Evolutionary conservation across 1,284 basidiomycete species (phyloP).

Genomic region (Ustilago hordei): DNA sequence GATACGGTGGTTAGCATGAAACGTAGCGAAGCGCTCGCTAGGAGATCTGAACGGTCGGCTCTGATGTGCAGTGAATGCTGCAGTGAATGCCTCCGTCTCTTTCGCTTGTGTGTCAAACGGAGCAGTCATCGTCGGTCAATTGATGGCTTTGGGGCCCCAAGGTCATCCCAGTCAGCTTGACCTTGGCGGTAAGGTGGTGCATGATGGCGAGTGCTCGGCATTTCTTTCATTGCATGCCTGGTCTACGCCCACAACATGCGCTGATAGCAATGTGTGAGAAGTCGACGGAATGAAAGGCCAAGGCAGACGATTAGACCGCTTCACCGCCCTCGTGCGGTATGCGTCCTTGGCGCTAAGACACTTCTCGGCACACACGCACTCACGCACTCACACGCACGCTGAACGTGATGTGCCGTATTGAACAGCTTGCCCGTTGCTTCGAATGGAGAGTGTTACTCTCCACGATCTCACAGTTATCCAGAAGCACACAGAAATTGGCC

Average conservation of each 20-base stretch:
- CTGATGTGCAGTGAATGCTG: background rate
- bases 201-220: background rate
- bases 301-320: slow-evolving; percentile 10
- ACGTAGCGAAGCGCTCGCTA: background rate
- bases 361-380: slow-evolving; percentile 21
- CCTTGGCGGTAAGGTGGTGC: background rate
- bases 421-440: background rate
- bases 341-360: slow-evolving; percentile 18
- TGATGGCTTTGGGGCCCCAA: too few relatives aligned
- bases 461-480: slow-evolving; percentile 7
- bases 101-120: background rate
- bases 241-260: background rate
- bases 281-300: slow-evolving; percentile 1
- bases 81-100: background rate
- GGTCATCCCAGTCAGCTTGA: background rate
- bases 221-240: background rate
- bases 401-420: background rate
- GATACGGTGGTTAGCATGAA: background rate
- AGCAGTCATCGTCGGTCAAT: slow-evolving; percentile 1
- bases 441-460: slow-evolving; percentile 7
- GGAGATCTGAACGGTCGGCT: background rate
- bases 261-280: slow-evolving; percentile 1
- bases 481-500: slow-evolving; percentile 5
- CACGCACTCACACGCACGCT: background rate
- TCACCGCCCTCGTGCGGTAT: slow-evolving; percentile 8